Evolutionary conservation across 2,329 filamentous ascomycete genomes (phyloP).

Genomic region (Gnomoniopsis smithogilvyi): DNA sequence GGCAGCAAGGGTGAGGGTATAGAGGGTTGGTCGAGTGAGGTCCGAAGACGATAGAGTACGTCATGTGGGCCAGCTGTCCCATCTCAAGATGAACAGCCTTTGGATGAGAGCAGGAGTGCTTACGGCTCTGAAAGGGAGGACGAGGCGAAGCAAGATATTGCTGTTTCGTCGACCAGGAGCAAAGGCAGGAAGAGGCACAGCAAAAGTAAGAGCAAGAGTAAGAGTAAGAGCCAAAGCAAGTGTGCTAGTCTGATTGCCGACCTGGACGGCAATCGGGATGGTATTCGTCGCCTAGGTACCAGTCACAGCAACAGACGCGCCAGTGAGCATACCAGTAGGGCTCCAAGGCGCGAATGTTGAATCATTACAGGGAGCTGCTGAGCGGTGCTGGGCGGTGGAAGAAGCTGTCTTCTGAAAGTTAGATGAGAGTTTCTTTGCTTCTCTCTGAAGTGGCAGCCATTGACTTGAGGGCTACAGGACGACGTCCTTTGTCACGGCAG

Average conservation of each 20-base stretch:
- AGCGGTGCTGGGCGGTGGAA: neutral
- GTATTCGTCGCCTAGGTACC: neutral
- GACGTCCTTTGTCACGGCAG: no score
- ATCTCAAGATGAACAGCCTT: neutral
- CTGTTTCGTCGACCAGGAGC: neutral
- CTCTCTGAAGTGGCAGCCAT: neutral
- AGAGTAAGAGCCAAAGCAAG: neutral
- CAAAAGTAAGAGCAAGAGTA: neutral
- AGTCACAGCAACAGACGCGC: neutral
- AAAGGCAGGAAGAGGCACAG: neutral
- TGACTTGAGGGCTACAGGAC: neutral
- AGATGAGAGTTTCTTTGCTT: neutral
- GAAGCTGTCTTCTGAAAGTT: neutral
- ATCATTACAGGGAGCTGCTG: neutral
- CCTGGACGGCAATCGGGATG: neutral
- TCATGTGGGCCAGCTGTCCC: neutral
- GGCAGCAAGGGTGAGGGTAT: slow-evolving; percentile 88
- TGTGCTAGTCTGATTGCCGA: neutral
- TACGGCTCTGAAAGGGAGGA: neutral
- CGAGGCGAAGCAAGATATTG: neutral
- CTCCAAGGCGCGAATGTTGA: neutral
- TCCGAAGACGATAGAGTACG: slow-evolving; percentile 68
- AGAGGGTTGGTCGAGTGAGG: slow-evolving; percentile 86
- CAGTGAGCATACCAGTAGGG: neutral
- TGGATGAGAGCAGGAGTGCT: neutral